Conservation (phyloP, 306 rosid species). For the Rubus parviflorus region DNA sequence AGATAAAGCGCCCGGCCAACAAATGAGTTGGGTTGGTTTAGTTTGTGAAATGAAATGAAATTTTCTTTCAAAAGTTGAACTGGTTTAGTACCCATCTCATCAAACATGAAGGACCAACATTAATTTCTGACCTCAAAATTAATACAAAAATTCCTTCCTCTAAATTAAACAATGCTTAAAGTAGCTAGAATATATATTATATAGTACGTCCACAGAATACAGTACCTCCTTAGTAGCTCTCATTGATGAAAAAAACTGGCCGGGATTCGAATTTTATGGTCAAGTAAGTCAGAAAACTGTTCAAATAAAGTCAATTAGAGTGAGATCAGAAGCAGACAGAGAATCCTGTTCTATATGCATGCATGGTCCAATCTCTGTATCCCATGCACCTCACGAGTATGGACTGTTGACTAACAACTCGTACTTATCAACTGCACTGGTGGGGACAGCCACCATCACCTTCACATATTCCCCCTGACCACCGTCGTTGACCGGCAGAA, state of each 20-base stretch:
- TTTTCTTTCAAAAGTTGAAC: too few relatives aligned
- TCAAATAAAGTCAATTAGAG: conserved; percentile 5
- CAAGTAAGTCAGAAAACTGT: too few relatives aligned
- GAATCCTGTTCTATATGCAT: neutral
- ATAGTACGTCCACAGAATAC: neutral
- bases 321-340: neutral
- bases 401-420: conserved; percentile 39
- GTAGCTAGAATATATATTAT: neutral
- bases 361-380: neutral
- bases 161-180: too few relatives aligned
- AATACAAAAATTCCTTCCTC: neutral
- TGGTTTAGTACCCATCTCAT: too few relatives aligned
- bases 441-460: conserved; percentile 83
- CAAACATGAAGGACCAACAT: too few relatives aligned
- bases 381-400: conserved; percentile 15
- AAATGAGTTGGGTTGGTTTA: too few relatives aligned
- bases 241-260: neutral
- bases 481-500: conserved; percentile 49
- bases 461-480: conserved; percentile 58
- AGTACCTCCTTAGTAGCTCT: neutral
- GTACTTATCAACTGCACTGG: conserved; percentile 57
- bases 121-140: too few relatives aligned
- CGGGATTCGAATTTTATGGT: too few relatives aligned
- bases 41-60: too few relatives aligned
- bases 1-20: too few relatives aligned